Evolutionary conservation across 768 basidiomycete genomes (phyloP), one percentile per base, ranked within the genome.

Genomic region (Imleria badia): DNA sequence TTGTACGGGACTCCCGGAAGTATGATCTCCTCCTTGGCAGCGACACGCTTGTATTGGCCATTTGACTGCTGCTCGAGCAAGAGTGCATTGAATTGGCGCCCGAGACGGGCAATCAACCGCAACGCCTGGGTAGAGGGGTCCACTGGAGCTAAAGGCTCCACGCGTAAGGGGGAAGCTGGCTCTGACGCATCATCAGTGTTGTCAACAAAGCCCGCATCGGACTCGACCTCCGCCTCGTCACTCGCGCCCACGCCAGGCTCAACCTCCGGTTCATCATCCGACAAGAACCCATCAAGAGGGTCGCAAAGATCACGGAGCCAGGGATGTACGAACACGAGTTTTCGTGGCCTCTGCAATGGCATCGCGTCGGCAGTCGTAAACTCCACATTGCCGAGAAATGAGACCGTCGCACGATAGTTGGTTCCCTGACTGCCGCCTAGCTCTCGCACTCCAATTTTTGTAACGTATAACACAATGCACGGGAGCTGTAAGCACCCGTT

Each of bases 291-390:
- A 23, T 52, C 51, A 10, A n/a, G 35, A 3, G n/a, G 33, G 17
- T 35, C 42, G 3, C 34, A 2, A 13, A 61, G 38, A 42, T 54
- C 54, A n/a, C 19, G 53, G 31, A 59, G 13, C 58, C 60, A 59
- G 1, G 58, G 60, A 17, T 55, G 33, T 3, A 58, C 53, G 7
- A 60, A 54, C 5, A 52, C 15, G 1, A 52, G 40, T 17, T 41
- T 42, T 5, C 43, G 42, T 1, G 45, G 50, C 12, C 5, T 5
- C 5, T 5, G 19, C n/a, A 45, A 6, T 14, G 45, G 9, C 6
- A 52, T 15, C 11, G 5, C 12, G 29, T 41, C 31, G 3, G 29
- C 2, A 14, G 51, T 52, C n/a, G 22, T 40, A 13, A 59, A 56
- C 2, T 51, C 39, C 19, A 59, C 47, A 4, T 50, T 20, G 31